phyloP scores from a whole-genome alignment of 2,329 filamentous ascomycete genomes.

The Aspergillus candidus region DNA sequence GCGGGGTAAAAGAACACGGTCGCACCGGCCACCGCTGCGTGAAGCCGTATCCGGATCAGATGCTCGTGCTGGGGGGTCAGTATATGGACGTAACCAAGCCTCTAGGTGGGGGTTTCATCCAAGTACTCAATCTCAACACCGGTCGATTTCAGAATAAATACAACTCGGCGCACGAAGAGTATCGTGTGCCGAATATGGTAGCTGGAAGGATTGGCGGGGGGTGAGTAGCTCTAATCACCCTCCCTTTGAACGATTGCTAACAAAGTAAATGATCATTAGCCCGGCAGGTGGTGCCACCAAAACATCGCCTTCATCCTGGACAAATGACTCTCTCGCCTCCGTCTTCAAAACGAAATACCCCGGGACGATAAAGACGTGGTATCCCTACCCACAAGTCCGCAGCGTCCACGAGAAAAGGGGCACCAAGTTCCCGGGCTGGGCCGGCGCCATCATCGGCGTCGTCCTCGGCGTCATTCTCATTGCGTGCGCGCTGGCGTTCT shows the following conservation, averaged over 20 bases:
- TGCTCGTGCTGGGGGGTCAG: slow-evolving; percentile 36
- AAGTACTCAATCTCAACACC: slow-evolving; percentile 41
- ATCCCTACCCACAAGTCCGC: slow-evolving; percentile 37
- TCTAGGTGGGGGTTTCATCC: slow-evolving; percentile 48
- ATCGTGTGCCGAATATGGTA: slow-evolving; percentile 25
- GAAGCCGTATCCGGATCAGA: slow-evolving; percentile 45
- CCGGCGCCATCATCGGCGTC: slow-evolving; percentile 48
- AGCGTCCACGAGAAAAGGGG: slow-evolving; percentile 7
- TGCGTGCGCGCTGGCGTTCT: slow-evolving; percentile 9
- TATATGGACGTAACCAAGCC: slow-evolving; percentile 20
- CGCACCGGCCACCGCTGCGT: slow-evolving; percentile 29
- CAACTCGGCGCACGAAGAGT: slow-evolving; percentile 23
- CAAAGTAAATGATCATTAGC: slow-evolving; percentile 11
- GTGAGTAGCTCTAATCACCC: slow-evolving; percentile 8
- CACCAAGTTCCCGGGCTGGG: slow-evolving; percentile 48
- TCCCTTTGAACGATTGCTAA: neutral
- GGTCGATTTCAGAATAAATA: slow-evolving; percentile 27
- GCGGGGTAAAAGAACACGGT: slow-evolving; percentile 7
- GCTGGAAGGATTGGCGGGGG: slow-evolving; percentile 30
- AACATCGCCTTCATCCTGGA: slow-evolving; percentile 39
- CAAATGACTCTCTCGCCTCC: slow-evolving; percentile 40
- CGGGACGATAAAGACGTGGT: slow-evolving; percentile 51
- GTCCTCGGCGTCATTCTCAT: slow-evolving; percentile 17
- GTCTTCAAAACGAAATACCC: slow-evolving; percentile 55
- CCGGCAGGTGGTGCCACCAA: slow-evolving; percentile 28